Base-by-base conservation (phyloP, 106 monocot genomes). In the Iris macrosiphon region DNA sequence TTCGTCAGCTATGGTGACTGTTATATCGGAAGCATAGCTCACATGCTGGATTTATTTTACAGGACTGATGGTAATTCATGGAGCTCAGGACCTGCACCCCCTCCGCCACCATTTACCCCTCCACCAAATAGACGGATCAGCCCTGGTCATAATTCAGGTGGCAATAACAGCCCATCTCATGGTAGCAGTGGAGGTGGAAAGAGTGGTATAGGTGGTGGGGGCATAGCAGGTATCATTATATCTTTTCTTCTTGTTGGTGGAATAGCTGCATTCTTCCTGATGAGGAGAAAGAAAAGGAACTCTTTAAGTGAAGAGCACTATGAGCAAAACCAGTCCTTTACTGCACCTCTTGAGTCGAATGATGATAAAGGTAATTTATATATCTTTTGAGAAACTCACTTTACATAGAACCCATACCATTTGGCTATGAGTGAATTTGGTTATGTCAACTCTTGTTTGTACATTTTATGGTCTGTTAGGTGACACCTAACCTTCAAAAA, bases 21-120 rank as follows among this genome's bases (percentile, higher is more conserved):
- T 16, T n/a, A 40, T 23, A 4, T 26, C 15, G 13, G 22, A 25
- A 23, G n/a, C n/a, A n/a, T n/a, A 45, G 37, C 43, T 56, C 8
- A 21, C 7, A 6, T 67, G 4, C 9, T 28, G 2, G 18, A 12
- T 1, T 35, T 22, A 37, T 62, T n/a, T 51, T 48, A 13, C 22
- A 92, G 92, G 57, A 92, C 60, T 61, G 77, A 73, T 65, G 87
- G 87, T 31, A 87, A 87, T 52, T 83, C 87, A 23, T 92, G 87
- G 92, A 74, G 31, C 52, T 61, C 76, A 9, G 76, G 87, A 2
- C 63, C 87, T 21, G 77, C 87, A 61, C 82, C 86, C 49, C 76
- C 83, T 3, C 77, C 80, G 27, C 72, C 75, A 45, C 73, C 79
- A 41, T 74, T 50, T 55, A 59, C 55, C 24, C 35, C 76, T 44